phyloP scores from a whole-genome alignment of 805 yeast species.

The Starmerella sp. region DNA sequence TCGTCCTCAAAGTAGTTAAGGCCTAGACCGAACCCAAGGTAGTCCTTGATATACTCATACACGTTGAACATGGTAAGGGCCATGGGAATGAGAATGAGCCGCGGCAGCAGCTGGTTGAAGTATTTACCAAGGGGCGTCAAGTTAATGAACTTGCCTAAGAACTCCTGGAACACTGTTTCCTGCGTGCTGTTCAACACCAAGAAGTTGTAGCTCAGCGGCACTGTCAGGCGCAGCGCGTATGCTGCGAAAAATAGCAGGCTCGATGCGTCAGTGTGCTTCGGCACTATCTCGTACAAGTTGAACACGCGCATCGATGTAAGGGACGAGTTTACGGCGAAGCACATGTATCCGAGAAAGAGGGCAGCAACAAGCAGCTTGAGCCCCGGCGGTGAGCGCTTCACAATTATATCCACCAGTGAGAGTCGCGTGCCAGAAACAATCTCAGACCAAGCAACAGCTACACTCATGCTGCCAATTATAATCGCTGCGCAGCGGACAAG shows the following conservation, averaged over 20 bases:
- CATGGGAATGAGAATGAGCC: constrained; percentile 62
- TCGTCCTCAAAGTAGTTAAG: constrained; percentile 32
- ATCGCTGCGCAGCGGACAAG: constrained; percentile 37
- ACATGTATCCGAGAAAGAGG: constrained; percentile 51
- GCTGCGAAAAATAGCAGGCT: constrained; percentile 67
- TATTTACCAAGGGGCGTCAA: constrained; percentile 62
- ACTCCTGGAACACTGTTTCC: constrained; percentile 50
- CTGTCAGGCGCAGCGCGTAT: constrained; percentile 69
- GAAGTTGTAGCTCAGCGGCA: constrained; percentile 73
- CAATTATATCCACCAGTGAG: constrained; percentile 47
- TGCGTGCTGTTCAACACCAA: constrained; percentile 50
- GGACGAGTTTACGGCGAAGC: constrained; percentile 52
- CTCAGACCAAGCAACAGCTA: constrained; percentile 60
- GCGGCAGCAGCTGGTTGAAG: constrained; percentile 64
- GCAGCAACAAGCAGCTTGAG: constrained; percentile 35
- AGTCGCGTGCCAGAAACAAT: constrained; percentile 55
- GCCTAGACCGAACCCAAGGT: constrained; percentile 31
- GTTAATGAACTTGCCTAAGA: constrained; percentile 65
- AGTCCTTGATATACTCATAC: constrained; percentile 48
- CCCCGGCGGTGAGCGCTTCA: constrained; percentile 33
- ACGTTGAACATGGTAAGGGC: constrained; percentile 50
- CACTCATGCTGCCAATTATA: constrained; percentile 36
- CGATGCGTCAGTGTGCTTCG: constrained; percentile 60
- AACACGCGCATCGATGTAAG: constrained; percentile 58
- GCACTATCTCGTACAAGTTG: constrained; percentile 65